Evolutionary conservation across 2,329 filamentous ascomycete genomes (phyloP).

Genomic region (Chaetomiaceae sp.): DNA sequence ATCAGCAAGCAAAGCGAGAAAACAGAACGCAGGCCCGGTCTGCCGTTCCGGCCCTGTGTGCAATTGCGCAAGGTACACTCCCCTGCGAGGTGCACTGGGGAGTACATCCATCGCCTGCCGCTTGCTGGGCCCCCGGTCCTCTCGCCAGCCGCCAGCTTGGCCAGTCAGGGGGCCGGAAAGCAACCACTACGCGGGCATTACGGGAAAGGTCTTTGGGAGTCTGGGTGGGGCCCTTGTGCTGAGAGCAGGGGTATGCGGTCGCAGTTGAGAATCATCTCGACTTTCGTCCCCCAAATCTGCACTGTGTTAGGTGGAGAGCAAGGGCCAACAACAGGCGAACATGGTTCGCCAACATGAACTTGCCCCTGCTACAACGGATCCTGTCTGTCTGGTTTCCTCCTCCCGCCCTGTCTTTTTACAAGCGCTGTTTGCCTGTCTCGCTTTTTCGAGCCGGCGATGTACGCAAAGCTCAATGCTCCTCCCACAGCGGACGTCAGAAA

Average conservation of each 20-base stretch:
- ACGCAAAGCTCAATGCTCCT: neutral
- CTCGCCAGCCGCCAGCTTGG: slow-evolving; percentile 19
- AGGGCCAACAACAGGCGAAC: neutral
- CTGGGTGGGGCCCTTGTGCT: slow-evolving; percentile 5
- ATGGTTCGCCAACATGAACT: too few species aligned
- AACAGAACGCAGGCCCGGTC: slow-evolving; percentile 25
- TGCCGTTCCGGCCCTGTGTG: slow-evolving; percentile 25
- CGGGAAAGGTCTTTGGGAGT: slow-evolving; percentile 25
- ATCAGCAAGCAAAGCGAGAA: slow-evolving; percentile 24
- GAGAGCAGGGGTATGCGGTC: slow-evolving; percentile 8
- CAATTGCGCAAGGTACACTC: slow-evolving; percentile 3
- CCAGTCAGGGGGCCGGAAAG: slow-evolving; percentile 23
- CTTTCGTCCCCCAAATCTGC: too few species aligned
- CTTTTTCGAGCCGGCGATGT: too few species aligned
- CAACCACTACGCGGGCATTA: slow-evolving; percentile 25
- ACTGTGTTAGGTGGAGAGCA: neutral
- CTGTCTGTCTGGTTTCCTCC: neutral
- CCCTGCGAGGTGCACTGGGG: neutral
- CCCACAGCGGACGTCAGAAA: neutral
- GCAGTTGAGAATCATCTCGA: slow-evolving; percentile 1
- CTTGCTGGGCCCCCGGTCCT: slow-evolving; percentile 20
- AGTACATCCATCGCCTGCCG: slow-evolving; percentile 7
- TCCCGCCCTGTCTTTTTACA: neutral
- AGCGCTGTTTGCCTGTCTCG: too few species aligned
- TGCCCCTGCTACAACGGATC: too few species aligned